These are phyloP conservation scores for Elsinoe fawcettii DNA, from an alignment of 2,329 filamentous ascomycete species.

Conservation along the genomic window DNA sequence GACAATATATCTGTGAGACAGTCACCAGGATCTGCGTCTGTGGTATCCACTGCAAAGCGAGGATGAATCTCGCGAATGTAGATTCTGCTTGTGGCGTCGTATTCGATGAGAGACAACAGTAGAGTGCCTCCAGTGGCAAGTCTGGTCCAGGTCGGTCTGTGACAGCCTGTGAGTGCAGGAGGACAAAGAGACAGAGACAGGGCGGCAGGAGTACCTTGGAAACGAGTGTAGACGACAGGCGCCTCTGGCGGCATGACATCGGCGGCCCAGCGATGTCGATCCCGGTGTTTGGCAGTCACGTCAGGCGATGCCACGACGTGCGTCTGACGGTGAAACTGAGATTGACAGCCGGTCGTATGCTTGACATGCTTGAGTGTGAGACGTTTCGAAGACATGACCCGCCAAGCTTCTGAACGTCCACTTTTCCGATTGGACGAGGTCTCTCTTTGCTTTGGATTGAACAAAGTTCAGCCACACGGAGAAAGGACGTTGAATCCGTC, in stretches of 20 bases:
- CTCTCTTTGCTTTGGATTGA: not conserved
- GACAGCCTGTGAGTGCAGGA: not conserved
- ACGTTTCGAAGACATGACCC: not conserved
- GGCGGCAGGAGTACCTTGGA: not conserved
- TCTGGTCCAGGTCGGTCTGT: not conserved
- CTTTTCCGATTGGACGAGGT: not conserved
- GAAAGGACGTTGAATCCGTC: not conserved
- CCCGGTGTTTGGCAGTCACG: not conserved
- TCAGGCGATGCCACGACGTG: not conserved
- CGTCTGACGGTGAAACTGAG: slow-evolving; percentile 10
- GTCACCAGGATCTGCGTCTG: not conserved
- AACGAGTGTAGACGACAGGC: not conserved
- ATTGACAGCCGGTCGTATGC: slow-evolving; percentile 2
- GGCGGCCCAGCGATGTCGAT: not conserved
- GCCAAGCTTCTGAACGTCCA: slow-evolving; percentile 4
- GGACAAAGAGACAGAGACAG: slow-evolving; percentile 6
- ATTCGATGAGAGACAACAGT: slow-evolving; percentile 1
- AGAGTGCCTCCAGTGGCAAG: not conserved
- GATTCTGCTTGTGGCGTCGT: not conserved
- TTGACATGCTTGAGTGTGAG: slow-evolving; percentile 13
- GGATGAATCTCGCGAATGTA: not conserved
- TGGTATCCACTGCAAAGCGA: not conserved
- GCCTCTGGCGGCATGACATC: slow-evolving; percentile 2
- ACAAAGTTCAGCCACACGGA: not conserved
- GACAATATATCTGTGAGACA: not conserved